Conservation (phyloP, 2,329 filamentous ascomycete species). For the Fusarium sp. region DNA sequence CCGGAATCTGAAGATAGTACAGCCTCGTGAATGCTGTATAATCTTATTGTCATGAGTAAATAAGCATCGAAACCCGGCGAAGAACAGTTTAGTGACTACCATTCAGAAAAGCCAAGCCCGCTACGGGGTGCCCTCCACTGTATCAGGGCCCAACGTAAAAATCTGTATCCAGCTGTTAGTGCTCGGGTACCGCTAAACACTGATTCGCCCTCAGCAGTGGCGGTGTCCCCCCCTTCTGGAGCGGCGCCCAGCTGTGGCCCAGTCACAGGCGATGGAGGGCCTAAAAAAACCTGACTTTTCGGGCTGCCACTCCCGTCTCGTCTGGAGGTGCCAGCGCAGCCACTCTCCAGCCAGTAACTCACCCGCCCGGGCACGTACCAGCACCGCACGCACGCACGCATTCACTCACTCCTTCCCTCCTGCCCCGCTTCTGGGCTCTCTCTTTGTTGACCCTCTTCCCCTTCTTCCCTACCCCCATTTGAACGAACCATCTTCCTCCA, state of each 20-base stretch:
- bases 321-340: constrained; percentile 33
- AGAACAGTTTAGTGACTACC: constrained; percentile 11
- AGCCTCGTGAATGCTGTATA: background rate
- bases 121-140: constrained; percentile 21
- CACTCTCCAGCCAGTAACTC: constrained; percentile 9
- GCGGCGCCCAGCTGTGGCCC: constrained; percentile 25
- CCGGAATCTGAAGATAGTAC: constrained; percentile 4
- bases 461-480: constrained; percentile 41
- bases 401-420: constrained; percentile 31
- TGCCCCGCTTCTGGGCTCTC: constrained; percentile 27
- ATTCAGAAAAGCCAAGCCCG: constrained; percentile 2
- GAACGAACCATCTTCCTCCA: constrained; percentile 42
- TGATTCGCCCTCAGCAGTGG: constrained; percentile 38
- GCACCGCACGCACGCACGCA: constrained; percentile 1
- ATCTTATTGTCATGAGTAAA: constrained; percentile 30
- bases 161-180: constrained; percentile 39
- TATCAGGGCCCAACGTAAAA: constrained; percentile 37
- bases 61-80: constrained; percentile 45
- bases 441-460: constrained; percentile 42
- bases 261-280: constrained; percentile 22
- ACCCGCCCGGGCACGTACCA: background rate
- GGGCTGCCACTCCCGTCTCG: constrained; percentile 36
- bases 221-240: constrained; percentile 36
- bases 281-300: constrained; percentile 48
- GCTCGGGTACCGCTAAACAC: constrained; percentile 36